Percentiles rank a stretch among this genome's conserved stretches.
Evolutionary conservation across 2,329 filamentous ascomycete genomes (phyloP).

Genomic region (Septoria petroselini): DNA sequence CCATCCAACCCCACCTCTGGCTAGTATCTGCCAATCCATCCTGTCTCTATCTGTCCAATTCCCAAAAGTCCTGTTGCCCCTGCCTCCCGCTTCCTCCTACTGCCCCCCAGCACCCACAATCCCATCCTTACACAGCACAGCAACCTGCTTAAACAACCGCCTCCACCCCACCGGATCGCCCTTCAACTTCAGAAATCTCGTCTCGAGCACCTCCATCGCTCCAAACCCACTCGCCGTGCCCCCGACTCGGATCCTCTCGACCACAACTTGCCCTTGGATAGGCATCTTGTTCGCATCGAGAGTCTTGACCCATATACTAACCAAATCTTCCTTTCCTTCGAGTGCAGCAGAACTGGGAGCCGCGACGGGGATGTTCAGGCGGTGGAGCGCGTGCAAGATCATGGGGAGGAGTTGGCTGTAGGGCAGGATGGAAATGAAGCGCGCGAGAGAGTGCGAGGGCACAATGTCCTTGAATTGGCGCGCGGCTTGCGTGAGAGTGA

Average conservation of each 20-base stretch:
- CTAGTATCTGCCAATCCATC: too few relatives aligned
- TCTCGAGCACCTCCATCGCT: conserved; percentile 66
- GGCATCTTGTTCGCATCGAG: conserved; percentile 68
- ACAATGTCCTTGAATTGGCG: conserved; percentile 87
- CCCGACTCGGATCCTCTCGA: conserved; percentile 62
- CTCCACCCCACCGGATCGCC: conserved; percentile 97
- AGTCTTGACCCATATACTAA: conserved; percentile 66
- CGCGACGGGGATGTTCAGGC: conserved; percentile 74
- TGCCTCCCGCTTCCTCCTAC: neutral
- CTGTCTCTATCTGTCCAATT: too few relatives aligned
- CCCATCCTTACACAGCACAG: conserved; percentile 79
- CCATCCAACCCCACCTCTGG: too few relatives aligned
- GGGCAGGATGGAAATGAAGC: conserved; percentile 84
- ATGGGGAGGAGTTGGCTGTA: conserved; percentile 73
- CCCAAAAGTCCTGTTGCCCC: too few relatives aligned
- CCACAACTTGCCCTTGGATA: conserved; percentile 69
- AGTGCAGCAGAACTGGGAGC: conserved; percentile 35
- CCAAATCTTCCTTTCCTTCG: conserved; percentile 49
- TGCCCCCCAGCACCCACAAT: conserved; percentile 45
- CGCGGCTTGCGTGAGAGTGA: conserved; percentile 84
- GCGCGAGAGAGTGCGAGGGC: conserved; percentile 78
- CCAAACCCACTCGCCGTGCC: conserved; percentile 22
- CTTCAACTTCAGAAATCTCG: conserved; percentile 89
- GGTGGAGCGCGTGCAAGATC: conserved; percentile 75
- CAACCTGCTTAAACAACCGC: conserved; percentile 94